Evolutionary conservation across 805 yeast genomes (phyloP).

Genomic region (Komagataella pastoris): DNA sequence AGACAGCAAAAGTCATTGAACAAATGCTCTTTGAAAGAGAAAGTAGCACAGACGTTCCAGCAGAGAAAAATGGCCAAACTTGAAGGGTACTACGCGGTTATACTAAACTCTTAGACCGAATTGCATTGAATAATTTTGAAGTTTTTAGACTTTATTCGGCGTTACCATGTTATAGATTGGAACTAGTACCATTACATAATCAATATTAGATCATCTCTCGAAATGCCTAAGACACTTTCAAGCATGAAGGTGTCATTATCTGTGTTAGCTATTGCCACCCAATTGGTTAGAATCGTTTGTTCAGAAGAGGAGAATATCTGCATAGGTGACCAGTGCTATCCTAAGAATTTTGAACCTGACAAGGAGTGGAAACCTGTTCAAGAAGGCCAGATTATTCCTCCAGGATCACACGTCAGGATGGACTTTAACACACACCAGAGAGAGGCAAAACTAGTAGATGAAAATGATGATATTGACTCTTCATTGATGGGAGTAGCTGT

Average conservation of each 20-base stretch:
- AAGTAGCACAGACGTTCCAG: background rate
- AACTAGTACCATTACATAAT: background rate
- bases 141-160: too few species aligned
- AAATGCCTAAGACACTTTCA: background rate
- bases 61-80: background rate
- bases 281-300: background rate
- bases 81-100: background rate
- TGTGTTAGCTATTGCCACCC: background rate
- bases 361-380: constrained; percentile 55
- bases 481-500: constrained; percentile 2
- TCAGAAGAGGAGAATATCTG: background rate
- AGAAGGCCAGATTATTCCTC: constrained; percentile 68
- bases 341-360: constrained; percentile 47
- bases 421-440: constrained; percentile 58
- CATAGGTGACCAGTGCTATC: constrained; percentile 38
- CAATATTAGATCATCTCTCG: background rate
- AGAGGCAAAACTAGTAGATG: constrained; percentile 51
- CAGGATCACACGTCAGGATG: constrained; percentile 65
- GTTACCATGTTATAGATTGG: background rate
- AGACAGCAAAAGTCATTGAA: constrained; percentile 38
- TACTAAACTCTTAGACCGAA: too few species aligned
- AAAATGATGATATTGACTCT: constrained; percentile 3
- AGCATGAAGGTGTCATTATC: background rate
- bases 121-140: too few species aligned
- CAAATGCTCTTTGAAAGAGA: constrained; percentile 24